phyloP scores from a whole-genome alignment of 2,329 filamentous ascomycete genomes.

The Dactylellina parvicollis region DNA sequence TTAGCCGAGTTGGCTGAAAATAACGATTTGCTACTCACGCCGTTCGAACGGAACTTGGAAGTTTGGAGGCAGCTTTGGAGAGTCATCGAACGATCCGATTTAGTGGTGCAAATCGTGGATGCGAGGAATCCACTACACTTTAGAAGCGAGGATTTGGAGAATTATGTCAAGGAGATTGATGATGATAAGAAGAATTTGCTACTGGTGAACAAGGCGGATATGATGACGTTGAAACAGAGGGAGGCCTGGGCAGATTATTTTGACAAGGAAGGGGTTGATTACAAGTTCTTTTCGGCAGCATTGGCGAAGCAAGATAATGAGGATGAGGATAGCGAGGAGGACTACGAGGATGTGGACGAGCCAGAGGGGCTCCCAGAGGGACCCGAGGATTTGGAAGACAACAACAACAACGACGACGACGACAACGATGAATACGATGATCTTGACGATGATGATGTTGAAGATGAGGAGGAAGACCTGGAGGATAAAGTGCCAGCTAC shows the following conservation, averaged over 20 bases:
- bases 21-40: slow-evolving; percentile 94
- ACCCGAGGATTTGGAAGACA: slow-evolving; percentile 62
- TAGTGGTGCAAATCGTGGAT: slow-evolving; percentile 98
- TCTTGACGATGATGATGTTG: slow-evolving; percentile 55
- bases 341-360: slow-evolving; percentile 62
- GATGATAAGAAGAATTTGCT: slow-evolving; percentile 87
- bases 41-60: slow-evolving; percentile 95
- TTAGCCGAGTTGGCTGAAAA: slow-evolving; percentile 93
- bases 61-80: slow-evolving; percentile 98
- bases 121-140: slow-evolving; percentile 94
- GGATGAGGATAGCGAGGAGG: slow-evolving; percentile 61
- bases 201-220: slow-evolving; percentile 97
- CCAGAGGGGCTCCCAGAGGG: slow-evolving; percentile 66
- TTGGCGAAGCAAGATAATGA: slow-evolving; percentile 83
- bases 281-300: slow-evolving; percentile 94
- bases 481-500: slow-evolving; percentile 59
- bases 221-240: slow-evolving; percentile 91
- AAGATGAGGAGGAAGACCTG: slow-evolving; percentile 59
- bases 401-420: slow-evolving; percentile 41
- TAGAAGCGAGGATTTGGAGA: slow-evolving; percentile 89
- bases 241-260: slow-evolving; percentile 88
- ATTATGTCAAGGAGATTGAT: slow-evolving; percentile 93
- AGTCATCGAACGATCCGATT: slow-evolving; percentile 94
- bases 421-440: too few relatives aligned
- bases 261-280: slow-evolving; percentile 80